Conservation (phyloP, 148 eudicot genomes). For the Cornus suecica region DNA sequence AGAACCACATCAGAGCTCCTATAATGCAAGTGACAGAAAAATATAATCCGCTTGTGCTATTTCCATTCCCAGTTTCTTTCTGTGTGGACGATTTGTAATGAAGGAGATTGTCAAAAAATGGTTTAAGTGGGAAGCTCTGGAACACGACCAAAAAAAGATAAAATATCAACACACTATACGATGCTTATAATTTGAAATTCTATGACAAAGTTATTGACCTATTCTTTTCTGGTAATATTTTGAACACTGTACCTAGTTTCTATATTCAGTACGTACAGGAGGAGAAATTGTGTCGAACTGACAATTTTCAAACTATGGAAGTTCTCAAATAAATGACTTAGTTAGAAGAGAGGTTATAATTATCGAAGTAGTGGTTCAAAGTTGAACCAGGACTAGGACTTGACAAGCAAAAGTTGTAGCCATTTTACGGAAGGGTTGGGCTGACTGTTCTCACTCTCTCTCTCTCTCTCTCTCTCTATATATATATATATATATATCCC, state of each 20-base stretch:
- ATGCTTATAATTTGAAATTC: background rate
- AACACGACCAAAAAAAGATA: background rate
- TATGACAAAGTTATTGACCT: background rate
- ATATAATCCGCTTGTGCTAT: slow-evolving; percentile 6
- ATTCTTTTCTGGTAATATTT: background rate
- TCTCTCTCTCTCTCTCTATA: background rate
- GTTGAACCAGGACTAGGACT: background rate
- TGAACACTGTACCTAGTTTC: background rate
- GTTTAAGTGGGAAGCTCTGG: background rate
- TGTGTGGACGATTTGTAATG: background rate
- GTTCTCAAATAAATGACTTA: background rate
- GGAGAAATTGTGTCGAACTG: background rate
- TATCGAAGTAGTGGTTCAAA: background rate
- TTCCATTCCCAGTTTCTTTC: background rate
- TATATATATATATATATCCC: no score
- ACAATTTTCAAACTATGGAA: background rate
- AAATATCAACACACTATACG: background rate
- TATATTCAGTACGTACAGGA: background rate
- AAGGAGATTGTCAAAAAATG: background rate
- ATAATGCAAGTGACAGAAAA: background rate
- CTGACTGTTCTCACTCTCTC: background rate
- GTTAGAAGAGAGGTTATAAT: background rate
- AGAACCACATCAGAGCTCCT: background rate
- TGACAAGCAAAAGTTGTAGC: background rate
- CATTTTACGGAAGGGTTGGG: background rate